Conservation (phyloP, 1,284 basidiomycete genomes). For the Trichosporon ovoides region DNA sequence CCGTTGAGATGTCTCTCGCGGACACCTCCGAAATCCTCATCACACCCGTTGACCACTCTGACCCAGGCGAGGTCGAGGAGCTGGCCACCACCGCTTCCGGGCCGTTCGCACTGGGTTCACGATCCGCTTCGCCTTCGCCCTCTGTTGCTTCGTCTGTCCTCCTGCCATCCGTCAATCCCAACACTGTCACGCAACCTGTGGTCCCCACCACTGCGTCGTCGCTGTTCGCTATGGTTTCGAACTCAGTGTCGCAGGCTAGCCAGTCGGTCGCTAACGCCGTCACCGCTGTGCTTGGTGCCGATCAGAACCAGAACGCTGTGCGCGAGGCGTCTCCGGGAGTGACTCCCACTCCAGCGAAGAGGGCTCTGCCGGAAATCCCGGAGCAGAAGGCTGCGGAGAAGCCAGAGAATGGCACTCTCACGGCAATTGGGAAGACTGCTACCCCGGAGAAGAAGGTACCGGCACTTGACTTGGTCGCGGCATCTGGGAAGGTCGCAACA, state of each 20-base stretch:
- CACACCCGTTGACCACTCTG: not conserved
- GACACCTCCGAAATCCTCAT: slow-evolving; percentile 1
- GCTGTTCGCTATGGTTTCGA: slow-evolving; percentile 1
- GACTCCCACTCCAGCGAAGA: too few relatives aligned
- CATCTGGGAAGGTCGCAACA: not conserved
- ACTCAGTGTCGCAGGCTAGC: slow-evolving; percentile 1
- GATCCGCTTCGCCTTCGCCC: not conserved
- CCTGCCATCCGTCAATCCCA: not conserved
- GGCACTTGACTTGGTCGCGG: too few relatives aligned
- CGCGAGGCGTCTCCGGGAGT: too few relatives aligned
- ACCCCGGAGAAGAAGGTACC: too few relatives aligned
- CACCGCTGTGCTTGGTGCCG: not conserved
- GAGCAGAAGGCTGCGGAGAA: not conserved
- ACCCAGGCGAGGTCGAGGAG: not conserved
- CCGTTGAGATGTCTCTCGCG: not conserved
- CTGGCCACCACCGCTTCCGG: not conserved
- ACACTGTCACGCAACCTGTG: not conserved
- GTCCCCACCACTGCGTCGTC: not conserved
- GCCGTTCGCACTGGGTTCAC: not conserved
- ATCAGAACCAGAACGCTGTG: not conserved
- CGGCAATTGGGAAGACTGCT: too few relatives aligned
- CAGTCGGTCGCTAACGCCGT: slow-evolving; percentile 4
- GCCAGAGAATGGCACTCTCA: too few relatives aligned
- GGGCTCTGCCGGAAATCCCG: not conserved
- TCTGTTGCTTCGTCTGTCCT: not conserved